Evolutionary conservation across 164 flowering plant genomes (phyloP).

Genomic region (grape (Vitis vinifera)): DNA sequence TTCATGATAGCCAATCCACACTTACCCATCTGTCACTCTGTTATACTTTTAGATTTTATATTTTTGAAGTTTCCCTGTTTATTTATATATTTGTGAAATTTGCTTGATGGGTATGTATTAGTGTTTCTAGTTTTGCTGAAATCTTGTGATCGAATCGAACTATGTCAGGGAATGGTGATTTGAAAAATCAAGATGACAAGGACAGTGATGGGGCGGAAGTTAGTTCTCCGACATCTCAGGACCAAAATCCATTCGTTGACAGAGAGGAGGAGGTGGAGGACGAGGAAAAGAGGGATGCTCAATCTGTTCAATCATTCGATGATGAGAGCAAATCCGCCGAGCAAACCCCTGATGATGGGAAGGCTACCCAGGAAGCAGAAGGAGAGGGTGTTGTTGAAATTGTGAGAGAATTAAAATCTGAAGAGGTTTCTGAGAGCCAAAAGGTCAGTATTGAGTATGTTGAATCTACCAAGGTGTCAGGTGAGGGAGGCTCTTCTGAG

Average conservation of each 20-base stretch:
- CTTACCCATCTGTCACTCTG: constrained; percentile 11
- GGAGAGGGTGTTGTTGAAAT: constrained; percentile 14
- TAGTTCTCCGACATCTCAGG: constrained; percentile 37
- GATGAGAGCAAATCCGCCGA: constrained; percentile 11
- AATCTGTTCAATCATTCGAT: constrained; percentile 9
- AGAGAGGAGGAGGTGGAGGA: constrained; percentile 20
- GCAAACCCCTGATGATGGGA: constrained; percentile 4
- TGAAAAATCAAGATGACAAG: constrained; percentile 40
- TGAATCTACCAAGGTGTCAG: constrained; percentile 17
- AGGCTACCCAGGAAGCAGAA: neutral
- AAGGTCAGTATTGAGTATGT: constrained; percentile 7
- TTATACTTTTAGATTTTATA: neutral
- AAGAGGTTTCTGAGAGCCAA: constrained; percentile 13
- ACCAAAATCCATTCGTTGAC: constrained; percentile 17
- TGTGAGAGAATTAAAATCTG: constrained; percentile 20
- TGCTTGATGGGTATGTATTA: constrained; percentile 16
- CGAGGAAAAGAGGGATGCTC: constrained; percentile 13
- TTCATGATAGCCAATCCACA: neutral
- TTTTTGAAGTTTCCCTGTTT: neutral
- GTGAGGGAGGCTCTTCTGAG: neutral
- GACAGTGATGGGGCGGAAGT: constrained; percentile 44
- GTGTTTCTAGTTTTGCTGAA: neutral
- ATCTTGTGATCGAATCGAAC: constrained; percentile 14
- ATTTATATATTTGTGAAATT: neutral
- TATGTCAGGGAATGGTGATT: constrained; percentile 38